Conservation (phyloP, 306 rosid species). For the Lablab purpureus region DNA sequence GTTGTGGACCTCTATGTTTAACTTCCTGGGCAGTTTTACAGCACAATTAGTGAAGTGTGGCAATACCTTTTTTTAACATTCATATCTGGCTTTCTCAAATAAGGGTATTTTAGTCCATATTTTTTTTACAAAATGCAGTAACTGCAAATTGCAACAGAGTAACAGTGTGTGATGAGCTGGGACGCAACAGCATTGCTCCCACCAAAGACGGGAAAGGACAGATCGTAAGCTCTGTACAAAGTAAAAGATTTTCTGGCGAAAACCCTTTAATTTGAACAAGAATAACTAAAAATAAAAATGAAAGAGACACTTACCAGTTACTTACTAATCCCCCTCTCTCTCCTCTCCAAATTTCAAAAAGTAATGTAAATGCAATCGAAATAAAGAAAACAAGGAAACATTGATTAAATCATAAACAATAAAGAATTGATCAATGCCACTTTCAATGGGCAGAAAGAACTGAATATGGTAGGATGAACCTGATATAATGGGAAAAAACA, state of each 20-base stretch:
- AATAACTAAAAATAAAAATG: not conserved
- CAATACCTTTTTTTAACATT: not conserved
- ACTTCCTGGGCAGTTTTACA: not conserved
- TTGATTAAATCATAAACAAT: not conserved
- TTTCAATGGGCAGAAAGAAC: not conserved
- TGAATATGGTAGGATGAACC: not conserved
- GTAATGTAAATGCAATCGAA: not conserved
- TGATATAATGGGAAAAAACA: not conserved
- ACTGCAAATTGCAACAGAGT: slow-evolving; percentile 33
- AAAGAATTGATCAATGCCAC: not conserved
- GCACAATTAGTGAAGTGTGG: not conserved
- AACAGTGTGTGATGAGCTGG: slow-evolving; percentile 45
- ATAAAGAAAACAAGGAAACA: not conserved
- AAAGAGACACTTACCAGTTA: slow-evolving; percentile 10
- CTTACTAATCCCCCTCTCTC: not conserved
- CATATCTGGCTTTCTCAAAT: not conserved
- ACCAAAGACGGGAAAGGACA: slow-evolving; percentile 47
- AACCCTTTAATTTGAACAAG: not conserved
- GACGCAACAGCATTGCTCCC: slow-evolving; percentile 47
- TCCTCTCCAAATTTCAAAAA: not conserved
- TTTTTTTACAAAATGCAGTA: not conserved
- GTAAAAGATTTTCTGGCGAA: slow-evolving; percentile 31
- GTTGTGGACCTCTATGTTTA: slow-evolving; percentile 16
- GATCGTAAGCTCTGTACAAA: slow-evolving; percentile 25
- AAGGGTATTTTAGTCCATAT: slow-evolving; percentile 45